Conservation (phyloP, 1,284 basidiomycete genomes). For the Ceratobasidium sp. region DNA sequence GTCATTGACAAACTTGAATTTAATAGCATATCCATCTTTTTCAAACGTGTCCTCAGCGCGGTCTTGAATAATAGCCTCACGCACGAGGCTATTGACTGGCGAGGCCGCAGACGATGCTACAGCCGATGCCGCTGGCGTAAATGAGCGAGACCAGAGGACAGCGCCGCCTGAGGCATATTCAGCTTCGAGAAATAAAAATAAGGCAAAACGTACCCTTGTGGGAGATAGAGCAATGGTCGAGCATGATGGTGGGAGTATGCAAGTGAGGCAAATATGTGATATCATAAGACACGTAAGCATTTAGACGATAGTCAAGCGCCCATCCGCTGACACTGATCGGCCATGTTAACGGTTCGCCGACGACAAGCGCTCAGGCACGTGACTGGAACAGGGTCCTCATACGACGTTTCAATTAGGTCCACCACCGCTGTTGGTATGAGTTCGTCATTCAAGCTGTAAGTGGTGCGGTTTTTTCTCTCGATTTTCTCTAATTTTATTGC, state of each 20-base stretch:
- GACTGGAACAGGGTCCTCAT: conserved; percentile 78
- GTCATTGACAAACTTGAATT: conserved; percentile 94
- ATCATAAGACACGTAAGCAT: conserved; percentile 1
- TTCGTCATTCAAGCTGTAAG: conserved; percentile 44
- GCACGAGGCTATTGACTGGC: conserved; percentile 90
- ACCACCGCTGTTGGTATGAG: conserved; percentile 34
- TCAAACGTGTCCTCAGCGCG: conserved; percentile 83
- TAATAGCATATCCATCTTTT: conserved; percentile 91
- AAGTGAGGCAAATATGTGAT: neutral
- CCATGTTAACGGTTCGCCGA: too few species aligned
- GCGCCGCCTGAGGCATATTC: conserved; percentile 76
- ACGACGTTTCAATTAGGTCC: conserved; percentile 65
- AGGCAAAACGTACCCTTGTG: conserved; percentile 76
- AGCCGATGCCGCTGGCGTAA: conserved; percentile 85
- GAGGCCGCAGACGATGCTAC: conserved; percentile 81
- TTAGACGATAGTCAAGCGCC: neutral
- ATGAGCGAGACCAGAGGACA: conserved; percentile 93
- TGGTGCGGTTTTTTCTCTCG: neutral
- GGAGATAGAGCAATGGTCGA: conserved; percentile 91
- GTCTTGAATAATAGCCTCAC: conserved; percentile 91
- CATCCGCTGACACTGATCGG: too few species aligned
- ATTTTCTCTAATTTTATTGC: conserved; percentile 5
- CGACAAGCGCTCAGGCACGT: too few species aligned
- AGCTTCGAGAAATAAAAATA: neutral
- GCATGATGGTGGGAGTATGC: conserved; percentile 65